Evolutionary conservation across 495 filamentous ascomycete genomes (phyloP).

Genomic region (Poronia punctata): DNA sequence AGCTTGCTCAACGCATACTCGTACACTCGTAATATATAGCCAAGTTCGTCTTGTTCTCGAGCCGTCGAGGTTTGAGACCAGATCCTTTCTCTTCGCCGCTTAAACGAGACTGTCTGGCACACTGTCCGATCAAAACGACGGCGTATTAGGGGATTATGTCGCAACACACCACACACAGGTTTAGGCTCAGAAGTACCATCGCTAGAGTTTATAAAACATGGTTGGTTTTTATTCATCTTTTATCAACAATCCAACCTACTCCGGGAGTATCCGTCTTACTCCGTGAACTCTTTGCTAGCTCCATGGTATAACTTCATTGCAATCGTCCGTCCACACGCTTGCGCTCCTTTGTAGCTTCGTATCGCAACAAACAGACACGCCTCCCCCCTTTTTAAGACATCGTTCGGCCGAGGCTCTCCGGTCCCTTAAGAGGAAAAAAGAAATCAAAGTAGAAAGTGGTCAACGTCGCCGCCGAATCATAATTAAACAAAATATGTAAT

Average conservation of each 20-base stretch:
- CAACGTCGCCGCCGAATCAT: constrained; percentile 24
- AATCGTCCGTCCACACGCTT: constrained; percentile 22
- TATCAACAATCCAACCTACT: constrained; percentile 26
- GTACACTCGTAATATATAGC: too few relatives aligned
- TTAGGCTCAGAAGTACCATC: too few relatives aligned
- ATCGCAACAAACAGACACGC: constrained; percentile 15
- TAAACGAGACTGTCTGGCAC: too few relatives aligned
- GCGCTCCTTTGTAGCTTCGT: constrained; percentile 13
- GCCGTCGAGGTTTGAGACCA: too few relatives aligned
- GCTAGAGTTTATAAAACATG: constrained; percentile 15
- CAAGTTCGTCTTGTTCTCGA: too few relatives aligned
- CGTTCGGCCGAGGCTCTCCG: constrained; percentile 17
- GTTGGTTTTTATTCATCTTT: constrained; percentile 28
- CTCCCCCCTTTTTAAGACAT: constrained; percentile 15
- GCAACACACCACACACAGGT: too few relatives aligned
- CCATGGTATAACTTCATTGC: constrained; percentile 30
- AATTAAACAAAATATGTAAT: constrained; percentile 34
- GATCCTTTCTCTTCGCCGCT: too few relatives aligned
- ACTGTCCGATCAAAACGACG: too few relatives aligned
- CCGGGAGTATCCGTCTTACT: constrained; percentile 13
- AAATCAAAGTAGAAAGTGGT: constrained; percentile 17
- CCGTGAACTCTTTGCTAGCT: constrained; percentile 14
- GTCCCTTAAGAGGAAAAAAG: constrained; percentile 17
- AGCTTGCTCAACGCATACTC: too few relatives aligned
- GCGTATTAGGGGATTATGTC: too few relatives aligned